Evolutionary conservation across 2,329 filamentous ascomycete genomes (phyloP), one percentile per base, ranked within the genome.

Genomic region (Aspergillus pseudoglaucus): DNA sequence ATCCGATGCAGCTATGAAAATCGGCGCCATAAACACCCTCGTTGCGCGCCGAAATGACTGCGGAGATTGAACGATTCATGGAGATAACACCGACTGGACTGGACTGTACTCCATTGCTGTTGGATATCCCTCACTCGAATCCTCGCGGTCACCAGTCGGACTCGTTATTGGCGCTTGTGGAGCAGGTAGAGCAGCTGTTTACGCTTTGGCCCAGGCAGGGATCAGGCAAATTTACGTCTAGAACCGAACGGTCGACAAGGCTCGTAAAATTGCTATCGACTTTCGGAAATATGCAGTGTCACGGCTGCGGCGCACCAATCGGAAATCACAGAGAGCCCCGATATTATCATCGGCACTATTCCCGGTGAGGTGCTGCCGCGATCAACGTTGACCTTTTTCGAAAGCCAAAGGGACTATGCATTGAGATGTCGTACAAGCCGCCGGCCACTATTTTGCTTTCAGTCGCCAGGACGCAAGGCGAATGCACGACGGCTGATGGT

Each of bases 381-480:
- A 38, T 44, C 46, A 25, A 51, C 53, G 18, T 59, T 59, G 44
- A 41, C 3, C 48, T 58, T 4, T 53, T 59, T 23, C 49, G 46
- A 6, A 3, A 27, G 8, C 8, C 14, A 22, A 42, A 33, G 3
- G 50, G 52, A 10, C 42, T 58, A 15, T 56, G 53, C 30, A 49
- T 56, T 37, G 57, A 61, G 15, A 59, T 59, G 52, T 45, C 54
- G 7, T 61, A 59, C 42, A 55, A 60, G 40, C 54, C 54, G 14
- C 52, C 53, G n/a, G 46, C 54, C 18, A 59, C 42, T 9, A 53
- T 50, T 1, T 54, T 54, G 6, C 42, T 56, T 33, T 48, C 23
- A n/a, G 49, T 47, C 9, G 55, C 56, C 6, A 53, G 46, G 22
- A 49, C 40, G 35, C 39, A 53, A 38, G 40, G 41, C 27, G 46